Base-by-base conservation (phyloP, 495 filamentous ascomycete species). In the Rhizodiscina lignyota region DNA sequence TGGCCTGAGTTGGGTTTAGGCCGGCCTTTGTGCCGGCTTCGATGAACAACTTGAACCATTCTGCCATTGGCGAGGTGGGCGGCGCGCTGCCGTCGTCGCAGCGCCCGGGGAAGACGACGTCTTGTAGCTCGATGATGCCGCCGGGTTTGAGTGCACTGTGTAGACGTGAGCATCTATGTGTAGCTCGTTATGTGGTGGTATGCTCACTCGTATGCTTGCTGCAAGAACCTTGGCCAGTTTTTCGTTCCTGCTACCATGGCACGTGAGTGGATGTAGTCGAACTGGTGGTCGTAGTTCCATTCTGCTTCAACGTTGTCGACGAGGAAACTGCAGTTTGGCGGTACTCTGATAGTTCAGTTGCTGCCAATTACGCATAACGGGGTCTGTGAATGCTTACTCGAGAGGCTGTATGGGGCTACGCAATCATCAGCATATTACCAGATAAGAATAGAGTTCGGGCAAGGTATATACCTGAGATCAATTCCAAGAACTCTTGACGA, bases 211-310 rank as follows among this genome's bases (percentile, higher is more conserved):
- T 34, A 49, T 11, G 38, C 39, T 28, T 47, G 45, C 24, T 22
- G 3, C 27, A 43, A 34, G 15, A 54, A 28, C 10, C 20, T 16
- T 13, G 44, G 39, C 48, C 46, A 54, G 32, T 47, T 39, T 20
- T 39, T 37, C 29, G 50, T 43, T n/a, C 32, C 40, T 26, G 37
- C 35, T 11, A 20, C 28, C 27, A 40, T 18, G 5, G 34, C 38
- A 20, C 52, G 44, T 18, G 42, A 27, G 30, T 55, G 50, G 33
- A 55, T 43, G 37, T 51, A 40, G 34, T 55, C 52, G 38, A 55
- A 53, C 16, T 40, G 18, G 26, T 37, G 34, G 15, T 22, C 17
- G 21, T 47, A 53, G 16, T 45, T 37, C 49, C 47, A 55, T 2
- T 44, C 44, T 32, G 26, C 36, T 27, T 52, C 47, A 18, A 37